Conservation (phyloP, 2,329 filamentous ascomycete species). For the Hypoxylon sp. region DNA sequence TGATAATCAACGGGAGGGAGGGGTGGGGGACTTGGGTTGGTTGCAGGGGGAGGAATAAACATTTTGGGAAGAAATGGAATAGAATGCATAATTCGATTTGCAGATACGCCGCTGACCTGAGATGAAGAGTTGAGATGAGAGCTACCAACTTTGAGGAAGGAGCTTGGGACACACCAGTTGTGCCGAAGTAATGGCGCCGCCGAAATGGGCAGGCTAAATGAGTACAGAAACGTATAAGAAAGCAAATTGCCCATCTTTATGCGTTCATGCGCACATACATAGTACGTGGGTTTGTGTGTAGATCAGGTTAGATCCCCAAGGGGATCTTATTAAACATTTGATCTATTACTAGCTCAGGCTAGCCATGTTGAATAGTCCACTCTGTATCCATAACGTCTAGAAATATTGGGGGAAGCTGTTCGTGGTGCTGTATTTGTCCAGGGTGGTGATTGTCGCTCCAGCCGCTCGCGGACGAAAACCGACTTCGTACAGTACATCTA, state of each 20-base stretch:
- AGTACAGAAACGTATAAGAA: constrained; percentile 43
- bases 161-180: constrained; percentile 35
- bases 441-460: constrained; percentile 25
- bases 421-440: constrained; percentile 11
- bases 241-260: constrained; percentile 52
- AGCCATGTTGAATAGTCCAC: constrained; percentile 22
- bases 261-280: constrained; percentile 49
- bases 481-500: constrained; percentile 39
- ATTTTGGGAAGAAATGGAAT: constrained; percentile 15
- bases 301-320: constrained; percentile 45
- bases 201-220: constrained; percentile 38
- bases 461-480: constrained; percentile 2
- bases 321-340: constrained; percentile 38
- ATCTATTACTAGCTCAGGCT: constrained; percentile 34
- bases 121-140: constrained; percentile 35
- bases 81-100: constrained; percentile 14
- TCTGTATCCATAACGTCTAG: constrained; percentile 21
- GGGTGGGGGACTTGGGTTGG: constrained; percentile 22
- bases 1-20: constrained; percentile 36
- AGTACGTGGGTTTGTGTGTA: constrained; percentile 29
- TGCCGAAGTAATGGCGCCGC: constrained; percentile 46
- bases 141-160: constrained; percentile 27
- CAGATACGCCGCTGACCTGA: constrained; percentile 16
- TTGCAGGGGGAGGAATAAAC: constrained; percentile 12
- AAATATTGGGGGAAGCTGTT: constrained; percentile 23